Base-by-base conservation (phyloP, 2,329 filamentous ascomycete genomes). In the Curvularia sp. region DNA sequence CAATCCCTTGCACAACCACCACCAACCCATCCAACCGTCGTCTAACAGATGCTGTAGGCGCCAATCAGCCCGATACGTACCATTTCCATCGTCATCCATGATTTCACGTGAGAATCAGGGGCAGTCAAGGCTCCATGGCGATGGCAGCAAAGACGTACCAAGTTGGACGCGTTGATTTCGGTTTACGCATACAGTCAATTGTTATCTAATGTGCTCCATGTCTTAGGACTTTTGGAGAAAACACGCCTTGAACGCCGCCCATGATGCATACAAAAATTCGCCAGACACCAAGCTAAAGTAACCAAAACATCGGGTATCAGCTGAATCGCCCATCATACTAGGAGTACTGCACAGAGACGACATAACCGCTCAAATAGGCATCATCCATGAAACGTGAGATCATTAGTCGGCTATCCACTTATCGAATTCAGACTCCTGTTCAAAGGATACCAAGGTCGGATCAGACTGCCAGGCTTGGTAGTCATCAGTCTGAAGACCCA, bases 361-460 rank as follows among this genome's bases (percentile, higher is more conserved):
- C 10, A 44, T 20, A 15, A 48, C 30, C 33, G 53, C 20, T 42
- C 30, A 46, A 47, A 43, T 39, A 49, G 22, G 54, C 56, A 41
- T 33, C 24, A 24, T 47, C 55, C 46, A 22, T 55, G 47, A 43
- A 31, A 26, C 9, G 10, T 4, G 15, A 46, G 31, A 44, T 63
- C 64, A 67, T 43, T 70, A 63, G 50, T 75, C 72, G 4, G 73
- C 73, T 62, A 83, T 73, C 80, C 80, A 82, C 48, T 79, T 78
- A 46, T 82, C 80, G 59, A 82, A 81, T 47, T 83, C 79, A 18
- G 78, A 77, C 41, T 75, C 75, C 49, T 75, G 70, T 47, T 81
- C 76, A 54, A 78, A 66, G n/a, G 76, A 68, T 38, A 56, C 65
- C 54, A 78, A 69, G 31, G 64, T 74, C 24, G 75, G 68, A 49